Conservation (phyloP, 2,329 filamentous ascomycete genomes). For the Penicillium polonicum region DNA sequence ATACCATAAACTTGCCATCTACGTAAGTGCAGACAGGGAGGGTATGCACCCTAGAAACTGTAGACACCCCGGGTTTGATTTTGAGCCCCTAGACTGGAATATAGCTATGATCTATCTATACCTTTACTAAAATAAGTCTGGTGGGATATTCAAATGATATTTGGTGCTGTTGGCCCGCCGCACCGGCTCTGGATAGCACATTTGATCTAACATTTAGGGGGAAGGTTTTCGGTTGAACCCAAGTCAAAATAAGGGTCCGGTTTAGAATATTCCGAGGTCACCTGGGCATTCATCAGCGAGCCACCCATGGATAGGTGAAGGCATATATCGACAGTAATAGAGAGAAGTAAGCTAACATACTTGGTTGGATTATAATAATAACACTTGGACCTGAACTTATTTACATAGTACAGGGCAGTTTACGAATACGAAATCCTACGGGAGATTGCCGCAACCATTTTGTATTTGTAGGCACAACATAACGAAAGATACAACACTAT, state of each 20-base stretch:
- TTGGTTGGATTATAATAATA: background rate
- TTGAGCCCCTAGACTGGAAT: background rate
- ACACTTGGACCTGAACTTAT: background rate
- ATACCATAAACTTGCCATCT: background rate
- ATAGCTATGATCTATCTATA: background rate
- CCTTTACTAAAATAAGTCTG: background rate
- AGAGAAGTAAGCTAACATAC: background rate
- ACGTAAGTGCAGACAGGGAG: background rate
- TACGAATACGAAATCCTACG: background rate
- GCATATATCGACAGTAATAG: background rate
- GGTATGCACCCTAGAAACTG: background rate
- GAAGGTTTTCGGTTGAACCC: background rate
- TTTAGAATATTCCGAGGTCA: background rate
- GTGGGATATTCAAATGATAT: too few relatives aligned
- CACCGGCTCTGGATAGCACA: background rate
- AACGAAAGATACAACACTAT: constrained; percentile 11
- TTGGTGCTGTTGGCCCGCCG: background rate
- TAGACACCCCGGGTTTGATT: background rate
- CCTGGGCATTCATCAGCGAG: background rate
- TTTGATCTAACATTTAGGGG: background rate
- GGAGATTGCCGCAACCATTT: background rate
- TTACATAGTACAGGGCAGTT: background rate
- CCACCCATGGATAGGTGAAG: background rate
- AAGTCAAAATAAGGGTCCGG: background rate
- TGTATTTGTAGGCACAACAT: background rate